Evolutionary conservation across 139 green algal species (phyloP).

Genomic region (Prasinococcaceae sp.): DNA sequence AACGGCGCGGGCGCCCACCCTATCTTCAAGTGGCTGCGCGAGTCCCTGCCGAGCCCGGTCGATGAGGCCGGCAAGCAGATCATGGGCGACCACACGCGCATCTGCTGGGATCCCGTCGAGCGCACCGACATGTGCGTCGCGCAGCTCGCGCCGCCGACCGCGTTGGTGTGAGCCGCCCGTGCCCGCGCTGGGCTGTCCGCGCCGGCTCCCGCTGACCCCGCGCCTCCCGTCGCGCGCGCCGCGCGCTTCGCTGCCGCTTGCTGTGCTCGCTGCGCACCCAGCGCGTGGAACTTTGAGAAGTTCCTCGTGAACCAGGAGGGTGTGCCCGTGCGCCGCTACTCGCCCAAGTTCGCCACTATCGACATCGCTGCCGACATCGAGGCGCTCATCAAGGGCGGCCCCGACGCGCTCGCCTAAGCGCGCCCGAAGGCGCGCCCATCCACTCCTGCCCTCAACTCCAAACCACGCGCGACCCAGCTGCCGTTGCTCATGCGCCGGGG

Average conservation of each 20-base stretch:
- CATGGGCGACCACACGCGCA: conserved; percentile 1
- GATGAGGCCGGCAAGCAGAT: conserved; percentile 11
- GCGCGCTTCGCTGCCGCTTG: too few relatives aligned
- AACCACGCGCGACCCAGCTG: too few relatives aligned
- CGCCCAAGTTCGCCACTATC: conserved; percentile 10
- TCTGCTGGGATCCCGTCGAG: conserved; percentile 11
- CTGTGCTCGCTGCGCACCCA: too few relatives aligned
- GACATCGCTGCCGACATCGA: conserved; percentile 11
- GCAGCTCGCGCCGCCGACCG: too few relatives aligned
- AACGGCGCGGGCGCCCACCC: conserved; percentile 6
- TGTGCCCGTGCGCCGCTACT: conserved; percentile 4
- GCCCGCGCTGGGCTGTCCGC: too few relatives aligned
- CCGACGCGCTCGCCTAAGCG: too few relatives aligned
- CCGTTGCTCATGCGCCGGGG: too few relatives aligned
- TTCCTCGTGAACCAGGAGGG: conserved; percentile 15
- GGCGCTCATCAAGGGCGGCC: conserved; percentile 5
- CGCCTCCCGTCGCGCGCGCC: too few relatives aligned
- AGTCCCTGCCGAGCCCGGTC: background rate
- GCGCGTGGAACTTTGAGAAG: conserved; percentile 21
- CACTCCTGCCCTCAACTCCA: too few relatives aligned
- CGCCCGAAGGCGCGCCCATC: too few relatives aligned
- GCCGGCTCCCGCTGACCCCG: too few relatives aligned
- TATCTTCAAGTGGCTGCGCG: conserved; percentile 9
- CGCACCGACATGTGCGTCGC: conserved; percentile 13
- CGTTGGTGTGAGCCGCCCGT: too few relatives aligned